phyloP scores from a whole-genome alignment of 176 grass and related monocot species.

The Thalia dealbata region DNA sequence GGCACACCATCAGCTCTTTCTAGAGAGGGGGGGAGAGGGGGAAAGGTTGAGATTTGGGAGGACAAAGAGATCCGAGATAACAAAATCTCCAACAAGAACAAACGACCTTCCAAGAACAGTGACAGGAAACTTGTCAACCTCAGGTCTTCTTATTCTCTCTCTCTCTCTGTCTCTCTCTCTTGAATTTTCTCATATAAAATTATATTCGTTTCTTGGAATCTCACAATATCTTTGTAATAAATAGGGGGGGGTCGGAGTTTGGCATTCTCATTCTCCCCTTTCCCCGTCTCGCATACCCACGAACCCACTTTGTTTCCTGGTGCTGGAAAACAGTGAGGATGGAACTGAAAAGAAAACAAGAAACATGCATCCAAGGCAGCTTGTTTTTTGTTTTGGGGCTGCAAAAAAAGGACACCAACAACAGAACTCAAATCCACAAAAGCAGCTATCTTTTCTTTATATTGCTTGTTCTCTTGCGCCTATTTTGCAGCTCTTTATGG shows the following conservation, averaged over 20 bases:
- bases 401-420: background rate
- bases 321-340: slow-evolving; percentile 10
- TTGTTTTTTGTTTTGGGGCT: background rate
- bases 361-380: slow-evolving; percentile 6
- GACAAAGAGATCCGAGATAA: slow-evolving; percentile 18
- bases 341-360: slow-evolving; percentile 2
- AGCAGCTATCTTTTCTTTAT: slow-evolving; percentile 1
- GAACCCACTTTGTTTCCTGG: background rate
- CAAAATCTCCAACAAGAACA: slow-evolving; percentile 26
- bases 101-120: slow-evolving; percentile 23
- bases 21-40: slow-evolving; percentile 1
- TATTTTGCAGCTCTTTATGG: background rate
- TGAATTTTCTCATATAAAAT: background rate
- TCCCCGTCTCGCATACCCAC: no score
- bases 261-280: background rate
- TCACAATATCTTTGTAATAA: background rate
- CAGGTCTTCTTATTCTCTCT: slow-evolving; percentile 8
- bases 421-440: slow-evolving; percentile 5
- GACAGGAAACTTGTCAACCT: slow-evolving; percentile 29
- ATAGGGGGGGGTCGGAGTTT: slow-evolving; percentile 9
- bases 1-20: background rate
- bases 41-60: background rate
- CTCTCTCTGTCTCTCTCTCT: background rate
- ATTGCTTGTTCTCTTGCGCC: background rate
- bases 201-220: background rate